Evolutionary conservation across 805 yeast genomes (phyloP).

Genomic region (Komagataella ulmi): DNA sequence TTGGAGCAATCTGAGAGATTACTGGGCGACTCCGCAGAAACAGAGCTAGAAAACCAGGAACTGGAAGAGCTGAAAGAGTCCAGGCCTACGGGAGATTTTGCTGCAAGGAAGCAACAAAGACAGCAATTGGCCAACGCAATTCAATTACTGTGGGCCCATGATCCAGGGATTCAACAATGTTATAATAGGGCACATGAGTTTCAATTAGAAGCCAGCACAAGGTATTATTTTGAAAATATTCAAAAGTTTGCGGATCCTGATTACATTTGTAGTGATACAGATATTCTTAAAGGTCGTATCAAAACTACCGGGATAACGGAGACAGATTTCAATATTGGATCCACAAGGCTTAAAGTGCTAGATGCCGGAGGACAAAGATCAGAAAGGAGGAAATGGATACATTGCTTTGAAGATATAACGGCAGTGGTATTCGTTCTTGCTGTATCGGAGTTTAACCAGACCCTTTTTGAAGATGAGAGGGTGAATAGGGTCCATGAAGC

Average conservation of each 20-base stretch:
- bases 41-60: constrained; percentile 3
- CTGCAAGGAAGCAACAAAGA: constrained; percentile 16
- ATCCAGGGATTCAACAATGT: constrained; percentile 51
- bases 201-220: constrained; percentile 75
- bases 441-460: constrained; percentile 85
- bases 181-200: constrained; percentile 56
- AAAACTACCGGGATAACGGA: constrained; percentile 95
- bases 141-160: constrained; percentile 51
- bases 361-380: constrained; percentile 97
- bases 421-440: constrained; percentile 84
- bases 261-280: constrained; percentile 67
- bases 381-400: constrained; percentile 90
- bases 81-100: not conserved
- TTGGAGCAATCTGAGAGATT: constrained; percentile 1
- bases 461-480: constrained; percentile 75
- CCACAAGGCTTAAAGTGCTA: constrained; percentile 57
- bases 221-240: constrained; percentile 71
- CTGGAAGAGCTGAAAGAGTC: not conserved
- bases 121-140: constrained; percentile 63
- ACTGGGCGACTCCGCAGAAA: constrained; percentile 7
- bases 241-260: constrained; percentile 45
- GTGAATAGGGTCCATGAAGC: constrained; percentile 91
- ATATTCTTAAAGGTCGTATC: constrained; percentile 80
- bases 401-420: constrained; percentile 83
- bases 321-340: constrained; percentile 56